Percentiles rank a stretch among this genome's conserved stretches.
phyloP scores from a whole-genome alignment of 257 asterid genomes.

The Gentiana straminea region DNA sequence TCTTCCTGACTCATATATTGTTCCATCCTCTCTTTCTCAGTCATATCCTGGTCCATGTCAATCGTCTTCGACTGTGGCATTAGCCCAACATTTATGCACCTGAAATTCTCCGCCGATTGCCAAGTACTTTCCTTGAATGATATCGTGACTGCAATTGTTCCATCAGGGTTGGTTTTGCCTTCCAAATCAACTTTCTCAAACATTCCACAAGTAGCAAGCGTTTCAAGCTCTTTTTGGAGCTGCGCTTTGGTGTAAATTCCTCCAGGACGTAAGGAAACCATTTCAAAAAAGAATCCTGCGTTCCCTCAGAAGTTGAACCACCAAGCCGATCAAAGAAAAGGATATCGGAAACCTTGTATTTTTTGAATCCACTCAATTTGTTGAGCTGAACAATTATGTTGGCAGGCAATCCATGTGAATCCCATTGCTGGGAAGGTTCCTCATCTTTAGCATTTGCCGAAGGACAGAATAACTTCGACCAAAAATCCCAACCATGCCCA shows the following conservation, averaged over 20 bases:
- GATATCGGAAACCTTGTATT: slow-evolving; percentile 77
- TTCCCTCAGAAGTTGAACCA: slow-evolving; percentile 45
- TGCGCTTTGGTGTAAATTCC: slow-evolving; percentile 80
- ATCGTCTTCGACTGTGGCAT: slow-evolving; percentile 80
- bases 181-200: slow-evolving; percentile 88
- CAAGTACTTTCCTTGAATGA: slow-evolving; percentile 84
- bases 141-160: slow-evolving; percentile 53
- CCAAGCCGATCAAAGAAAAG: slow-evolving; percentile 58
- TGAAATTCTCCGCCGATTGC: slow-evolving; percentile 74
- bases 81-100: slow-evolving; percentile 86
- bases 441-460: slow-evolving; percentile 77
- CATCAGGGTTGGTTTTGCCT: slow-evolving; percentile 74
- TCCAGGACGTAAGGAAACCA: slow-evolving; percentile 83
- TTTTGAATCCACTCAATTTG: slow-evolving; percentile 83
- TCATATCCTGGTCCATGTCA: slow-evolving; percentile 95
- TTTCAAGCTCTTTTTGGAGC: slow-evolving; percentile 83
- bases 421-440: slow-evolving; percentile 72
- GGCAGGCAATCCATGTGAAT: slow-evolving; percentile 86
- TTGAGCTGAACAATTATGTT: slow-evolving; percentile 68
- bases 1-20: slow-evolving; percentile 53
- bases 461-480: slow-evolving; percentile 43
- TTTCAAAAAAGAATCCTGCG: slow-evolving; percentile 93
- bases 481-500: slow-evolving; percentile 38
- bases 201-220: slow-evolving; percentile 84
- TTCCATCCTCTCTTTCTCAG: slow-evolving; percentile 73